These are phyloP conservation scores for Irpex sp. DNA, from an alignment of 1,284 basidiomycete species.

Conservation along the genomic window DNA sequence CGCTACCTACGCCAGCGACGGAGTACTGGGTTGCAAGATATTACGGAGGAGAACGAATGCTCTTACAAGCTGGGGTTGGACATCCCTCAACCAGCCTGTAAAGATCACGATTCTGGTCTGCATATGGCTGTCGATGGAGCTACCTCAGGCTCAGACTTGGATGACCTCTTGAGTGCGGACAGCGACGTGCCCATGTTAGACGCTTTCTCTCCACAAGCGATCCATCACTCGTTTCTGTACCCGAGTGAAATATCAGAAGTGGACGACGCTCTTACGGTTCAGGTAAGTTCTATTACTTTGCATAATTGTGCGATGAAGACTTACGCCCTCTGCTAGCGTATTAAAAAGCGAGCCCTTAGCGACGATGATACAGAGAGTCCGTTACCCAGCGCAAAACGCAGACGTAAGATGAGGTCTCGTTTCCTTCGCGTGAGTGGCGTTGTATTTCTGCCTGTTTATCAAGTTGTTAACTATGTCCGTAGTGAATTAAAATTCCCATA, in stretches of 20 bases:
- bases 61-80: not conserved
- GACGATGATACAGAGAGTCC: not conserved
- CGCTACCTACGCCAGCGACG: not conserved
- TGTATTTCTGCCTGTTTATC: no score
- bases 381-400: not conserved
- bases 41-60: not conserved
- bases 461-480: no score
- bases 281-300: not conserved
- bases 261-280: not conserved
- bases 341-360: not conserved
- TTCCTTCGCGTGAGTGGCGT: no score
- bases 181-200: not conserved
- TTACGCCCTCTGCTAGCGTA: not conserved
- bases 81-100: not conserved
- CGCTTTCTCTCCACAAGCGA: not conserved
- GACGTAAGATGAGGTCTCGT: not conserved
- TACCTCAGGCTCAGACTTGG: not conserved
- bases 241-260: not conserved
- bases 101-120: not conserved
- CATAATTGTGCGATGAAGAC: not conserved
- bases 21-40: not conserved
- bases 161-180: not conserved
- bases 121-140: not conserved
- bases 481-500: no score
- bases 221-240: not conserved